Base-by-base conservation (phyloP, 768 basidiomycete genomes). In the Candolleomyces aberdarensis region DNA sequence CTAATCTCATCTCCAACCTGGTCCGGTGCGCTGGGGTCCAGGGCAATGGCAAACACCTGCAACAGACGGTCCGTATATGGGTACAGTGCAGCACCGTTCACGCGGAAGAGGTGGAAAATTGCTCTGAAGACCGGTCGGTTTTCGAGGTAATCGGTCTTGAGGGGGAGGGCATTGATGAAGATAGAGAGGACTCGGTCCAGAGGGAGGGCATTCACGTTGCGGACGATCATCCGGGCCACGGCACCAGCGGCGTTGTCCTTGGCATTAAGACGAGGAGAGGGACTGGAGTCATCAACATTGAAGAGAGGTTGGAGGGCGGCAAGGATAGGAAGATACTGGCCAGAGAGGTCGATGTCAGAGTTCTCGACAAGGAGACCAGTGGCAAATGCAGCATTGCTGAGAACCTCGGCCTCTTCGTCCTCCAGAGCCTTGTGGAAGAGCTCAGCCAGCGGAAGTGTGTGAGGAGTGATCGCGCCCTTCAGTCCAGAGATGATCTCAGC, bases 201-300 rank as follows among this genome's bases (percentile, higher is more conserved):
- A 26, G 96, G 96, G 17, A 98, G 75, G 14, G 88, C 93, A 13
- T 77, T 71, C 4, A 82, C 75, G 74, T 94, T 95, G 70, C 89
- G 89, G 67, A 86, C 71, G 69, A 98, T 89, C 71, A 98, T 82
- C 15, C 97, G 88, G 5, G 87, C 86, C 56, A 98, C 91, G 26
- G 95, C 92, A 48, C 97, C 97, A 8, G 89, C 85, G n/a, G 97
- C 97, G 72, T 99, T 99, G 75, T 99, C 97, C 63, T 89, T 89
- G 19, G 95, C 95, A 71, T 95, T 96, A 63, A 93, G 74, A 48
- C 79, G 80, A 7, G 91, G 76, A 6, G 84, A 69, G n/a, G 87
- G 78, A 6, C 91, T 79, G 60, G 88, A 84, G 0, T 85, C 74
- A 8, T 84, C 67, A 40, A 90, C 80, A 48, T 80, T 73, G 74